Base-by-base conservation (phyloP, 2,329 filamentous ascomycete genomes). In the Elsinoe batatas region DNA sequence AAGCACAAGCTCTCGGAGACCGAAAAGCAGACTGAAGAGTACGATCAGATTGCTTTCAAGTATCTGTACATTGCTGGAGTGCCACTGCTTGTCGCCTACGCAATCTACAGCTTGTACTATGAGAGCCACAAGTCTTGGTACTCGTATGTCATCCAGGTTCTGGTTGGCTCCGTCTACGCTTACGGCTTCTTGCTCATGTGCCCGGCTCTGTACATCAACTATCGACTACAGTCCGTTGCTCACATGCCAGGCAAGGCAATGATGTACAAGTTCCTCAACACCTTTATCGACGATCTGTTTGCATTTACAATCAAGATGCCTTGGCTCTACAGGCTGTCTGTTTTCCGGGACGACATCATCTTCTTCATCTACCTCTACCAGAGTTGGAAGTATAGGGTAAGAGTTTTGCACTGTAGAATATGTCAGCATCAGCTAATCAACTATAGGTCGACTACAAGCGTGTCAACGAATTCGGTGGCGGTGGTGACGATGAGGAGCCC, bases 141-240 rank as follows among this genome's bases (percentile, higher is more conserved):
- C 75, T 93, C 87, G 42, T 98, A 91, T 76, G 79, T 94, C 70
- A 95, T 98, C 68, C 83, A 93, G 20, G 97, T 91, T 0, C 83
- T 98, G 8, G 93, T 98, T 18, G 93, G 91, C 10, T 91, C 87
- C 42, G 93, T 98, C 53, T 98, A 98, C 70, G 91, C 93, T 0
- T 98, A 98, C 68, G 93, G 93, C 3, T 98, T 98, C 79, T 75
- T 98, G 59, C 95, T 98, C 90, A 98, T 98, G 93, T 87, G 98
- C 7, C 93, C 93, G 12, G 87, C 84, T 58, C 78, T 98, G 33
- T 98, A 97, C 76, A 98, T 98, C 82, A 98, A 98, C 79, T 98
- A 98, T 77, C 85, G 91, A 11, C 82, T 98, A 63, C 95, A 82
- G 70, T 79, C 76, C 62, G 88, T 97, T 33, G 93, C 93, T 10